Conservation (phyloP, 208 protist species). For the Lotmaria passim region DNA sequence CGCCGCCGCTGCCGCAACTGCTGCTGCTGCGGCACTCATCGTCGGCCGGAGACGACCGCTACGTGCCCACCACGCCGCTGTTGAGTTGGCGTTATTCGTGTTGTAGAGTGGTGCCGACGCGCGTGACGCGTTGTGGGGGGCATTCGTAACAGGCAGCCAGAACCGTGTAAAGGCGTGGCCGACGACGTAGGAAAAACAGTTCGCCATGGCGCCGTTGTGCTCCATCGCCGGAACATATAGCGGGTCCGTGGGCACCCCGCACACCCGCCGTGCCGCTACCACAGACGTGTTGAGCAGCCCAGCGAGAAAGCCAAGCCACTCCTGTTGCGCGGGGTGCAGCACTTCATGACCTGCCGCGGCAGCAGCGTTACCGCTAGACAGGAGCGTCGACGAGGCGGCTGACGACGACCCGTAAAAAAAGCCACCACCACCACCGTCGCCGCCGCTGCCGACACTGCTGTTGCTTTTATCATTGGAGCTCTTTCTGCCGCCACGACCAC, state of each 20-base stretch:
- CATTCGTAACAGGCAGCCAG: conserved; percentile 17
- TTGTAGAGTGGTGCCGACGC: too few species aligned
- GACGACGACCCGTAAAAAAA: conserved; percentile 5
- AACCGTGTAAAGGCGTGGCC: conserved; percentile 35
- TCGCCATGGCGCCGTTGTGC: conserved; percentile 27
- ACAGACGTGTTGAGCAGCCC: conserved; percentile 50
- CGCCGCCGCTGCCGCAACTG: neutral
- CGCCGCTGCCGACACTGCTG: neutral
- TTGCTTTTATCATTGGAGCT: neutral
- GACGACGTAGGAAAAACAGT: conserved; percentile 42
- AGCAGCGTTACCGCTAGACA: conserved; percentile 10
- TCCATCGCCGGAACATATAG: conserved; percentile 42
- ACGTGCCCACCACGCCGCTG: conserved; percentile 1
- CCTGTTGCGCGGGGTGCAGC: conserved; percentile 16
- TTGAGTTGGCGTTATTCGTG: too few species aligned
- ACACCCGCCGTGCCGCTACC: conserved; percentile 49
- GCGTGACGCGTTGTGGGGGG: too few species aligned
- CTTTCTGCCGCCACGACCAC: neutral
- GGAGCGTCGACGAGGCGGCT: neutral
- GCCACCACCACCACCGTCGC: neutral
- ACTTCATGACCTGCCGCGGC: conserved; percentile 5
- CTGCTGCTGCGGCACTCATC: neutral
- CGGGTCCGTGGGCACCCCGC: conserved; percentile 50
- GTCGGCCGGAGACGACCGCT: neutral
- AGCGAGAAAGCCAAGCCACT: conserved; percentile 45